phyloP scores from a whole-genome alignment of 75 land plant species.

The Sequoia sempervirens region DNA sequence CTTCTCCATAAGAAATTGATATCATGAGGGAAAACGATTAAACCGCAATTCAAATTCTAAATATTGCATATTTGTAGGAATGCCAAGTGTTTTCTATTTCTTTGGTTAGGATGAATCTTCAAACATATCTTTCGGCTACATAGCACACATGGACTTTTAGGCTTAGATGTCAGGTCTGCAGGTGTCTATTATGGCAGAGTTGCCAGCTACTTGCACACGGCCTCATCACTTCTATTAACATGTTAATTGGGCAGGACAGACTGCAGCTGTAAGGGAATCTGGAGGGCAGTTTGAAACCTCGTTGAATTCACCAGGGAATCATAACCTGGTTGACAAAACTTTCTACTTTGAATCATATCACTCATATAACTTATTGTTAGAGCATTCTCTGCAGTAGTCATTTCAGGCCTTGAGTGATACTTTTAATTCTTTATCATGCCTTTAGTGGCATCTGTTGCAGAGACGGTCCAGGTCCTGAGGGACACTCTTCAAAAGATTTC shows the following conservation, averaged over 20 bases:
- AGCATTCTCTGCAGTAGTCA: background rate
- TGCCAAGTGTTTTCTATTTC: too few species aligned
- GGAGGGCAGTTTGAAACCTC: background rate
- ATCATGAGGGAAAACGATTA: background rate
- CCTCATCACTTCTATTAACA: background rate
- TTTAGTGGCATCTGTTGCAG: background rate
- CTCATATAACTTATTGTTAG: background rate
- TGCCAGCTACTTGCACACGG: background rate
- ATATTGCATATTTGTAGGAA: too few species aligned
- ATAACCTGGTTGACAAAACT: background rate
- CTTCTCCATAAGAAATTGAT: background rate
- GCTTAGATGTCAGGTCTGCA: background rate
- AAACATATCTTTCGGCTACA: background rate
- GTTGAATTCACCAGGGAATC: background rate
- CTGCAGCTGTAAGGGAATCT: background rate
- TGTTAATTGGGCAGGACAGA: background rate
- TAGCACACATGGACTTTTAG: background rate
- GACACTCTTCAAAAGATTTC: background rate
- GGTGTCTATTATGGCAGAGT: background rate
- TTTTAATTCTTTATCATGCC: background rate
- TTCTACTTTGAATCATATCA: background rate
- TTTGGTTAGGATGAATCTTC: too few species aligned
- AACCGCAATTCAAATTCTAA: too few species aligned
- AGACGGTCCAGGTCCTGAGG: background rate
- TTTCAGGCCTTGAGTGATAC: background rate